These are phyloP conservation scores for Bruguiera hainesii DNA, from an alignment of 441 rosid species.

Conservation along the genomic window DNA sequence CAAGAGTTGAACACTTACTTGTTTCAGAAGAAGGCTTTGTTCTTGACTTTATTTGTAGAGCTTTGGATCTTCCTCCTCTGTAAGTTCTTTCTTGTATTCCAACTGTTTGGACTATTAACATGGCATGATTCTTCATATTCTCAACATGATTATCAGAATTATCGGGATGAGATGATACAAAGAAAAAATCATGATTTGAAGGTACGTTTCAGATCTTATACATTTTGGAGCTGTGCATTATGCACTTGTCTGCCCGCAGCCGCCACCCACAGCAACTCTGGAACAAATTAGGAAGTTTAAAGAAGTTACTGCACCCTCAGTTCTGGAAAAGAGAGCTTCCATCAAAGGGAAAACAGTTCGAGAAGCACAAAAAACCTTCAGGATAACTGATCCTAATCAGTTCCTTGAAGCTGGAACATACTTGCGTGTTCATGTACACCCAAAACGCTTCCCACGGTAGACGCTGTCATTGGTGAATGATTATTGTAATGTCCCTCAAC, in stretches of 20 bases:
- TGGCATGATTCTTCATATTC: not conserved
- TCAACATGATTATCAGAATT: not conserved
- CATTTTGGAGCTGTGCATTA: conserved; percentile 84
- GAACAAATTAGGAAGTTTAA: conserved; percentile 60
- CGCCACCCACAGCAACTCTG: conserved; percentile 71
- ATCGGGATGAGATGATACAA: conserved; percentile 29
- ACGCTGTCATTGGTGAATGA: not conserved
- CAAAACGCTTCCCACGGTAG: conserved; percentile 86
- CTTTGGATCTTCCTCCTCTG: conserved; percentile 78
- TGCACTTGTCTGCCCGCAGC: conserved; percentile 80
- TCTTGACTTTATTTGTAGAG: conserved; percentile 49
- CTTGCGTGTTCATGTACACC: conserved; percentile 83
- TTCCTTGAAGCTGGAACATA: conserved; percentile 76
- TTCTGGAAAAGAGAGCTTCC: conserved; percentile 56
- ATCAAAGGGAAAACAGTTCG: conserved; percentile 77
- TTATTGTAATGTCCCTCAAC: not conserved
- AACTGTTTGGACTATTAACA: conserved; percentile 16
- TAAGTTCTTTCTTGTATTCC: conserved; percentile 36
- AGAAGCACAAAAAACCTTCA: conserved; percentile 84
- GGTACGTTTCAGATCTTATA: conserved; percentile 93
- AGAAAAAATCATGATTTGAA: conserved; percentile 54
- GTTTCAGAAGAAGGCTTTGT: conserved; percentile 61
- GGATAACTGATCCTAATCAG: conserved; percentile 52
- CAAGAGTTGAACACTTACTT: conserved; percentile 78
- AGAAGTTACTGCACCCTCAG: conserved; percentile 56